Evolutionary conservation across 257 asterid species (phyloP).

Genomic region (Misopates orontium): DNA sequence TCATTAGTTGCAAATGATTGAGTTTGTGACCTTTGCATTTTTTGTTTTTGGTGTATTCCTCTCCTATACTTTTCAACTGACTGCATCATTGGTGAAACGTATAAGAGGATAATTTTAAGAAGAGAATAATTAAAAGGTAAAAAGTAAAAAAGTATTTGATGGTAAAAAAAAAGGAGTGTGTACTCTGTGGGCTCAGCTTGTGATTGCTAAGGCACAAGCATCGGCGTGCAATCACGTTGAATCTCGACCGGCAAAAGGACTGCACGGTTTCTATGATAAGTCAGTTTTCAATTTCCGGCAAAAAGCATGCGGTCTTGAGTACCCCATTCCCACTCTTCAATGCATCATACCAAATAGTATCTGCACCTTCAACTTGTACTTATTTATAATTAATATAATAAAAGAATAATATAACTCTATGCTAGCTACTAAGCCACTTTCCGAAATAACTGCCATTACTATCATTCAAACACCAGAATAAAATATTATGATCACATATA

Average conservation of each 20-base stretch:
- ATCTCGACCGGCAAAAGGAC: slow-evolving; percentile 21
- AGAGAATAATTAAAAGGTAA: background rate
- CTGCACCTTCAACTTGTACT: background rate
- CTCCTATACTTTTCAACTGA: background rate
- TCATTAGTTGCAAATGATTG: background rate
- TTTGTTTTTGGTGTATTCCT: background rate
- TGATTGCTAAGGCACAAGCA: slow-evolving; percentile 12
- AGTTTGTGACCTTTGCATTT: background rate
- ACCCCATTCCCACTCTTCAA: slow-evolving; percentile 13
- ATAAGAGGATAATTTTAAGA: no score
- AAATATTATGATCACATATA: no score
- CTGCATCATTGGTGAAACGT: background rate
- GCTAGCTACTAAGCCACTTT: no score
- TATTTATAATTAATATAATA: no score
- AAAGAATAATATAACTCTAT: no score
- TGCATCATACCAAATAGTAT: slow-evolving; percentile 4
- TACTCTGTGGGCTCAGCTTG: slow-evolving; percentile 28
- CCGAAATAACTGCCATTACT: no score
- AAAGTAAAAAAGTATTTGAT: background rate
- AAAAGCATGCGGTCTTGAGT: slow-evolving; percentile 35
- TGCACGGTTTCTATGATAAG: slow-evolving; percentile 28
- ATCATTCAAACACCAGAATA: no score
- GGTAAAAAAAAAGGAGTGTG: background rate
- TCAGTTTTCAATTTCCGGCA: slow-evolving; percentile 33
- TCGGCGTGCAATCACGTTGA: slow-evolving; percentile 45